phyloP scores from a whole-genome alignment of 768 basidiomycete species.

The Roridomyces roridus region DNA sequence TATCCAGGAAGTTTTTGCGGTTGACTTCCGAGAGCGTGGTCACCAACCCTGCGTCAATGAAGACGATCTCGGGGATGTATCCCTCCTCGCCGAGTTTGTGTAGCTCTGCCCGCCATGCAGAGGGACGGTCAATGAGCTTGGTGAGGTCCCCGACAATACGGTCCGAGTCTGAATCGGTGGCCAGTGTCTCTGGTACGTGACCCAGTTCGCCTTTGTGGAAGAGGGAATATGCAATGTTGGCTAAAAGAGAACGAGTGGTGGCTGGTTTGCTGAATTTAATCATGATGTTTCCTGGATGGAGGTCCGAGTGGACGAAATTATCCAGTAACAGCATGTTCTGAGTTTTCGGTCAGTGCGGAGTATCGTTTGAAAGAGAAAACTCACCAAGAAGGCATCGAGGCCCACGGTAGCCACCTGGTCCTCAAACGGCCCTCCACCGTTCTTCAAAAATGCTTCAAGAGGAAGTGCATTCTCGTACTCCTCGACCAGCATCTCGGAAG shows the following conservation, averaged over 20 bases:
- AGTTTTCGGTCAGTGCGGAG: not conserved
- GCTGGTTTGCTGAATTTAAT: conserved; percentile 94
- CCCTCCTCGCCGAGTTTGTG: conserved; percentile 65
- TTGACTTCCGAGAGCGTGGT: conserved; percentile 86
- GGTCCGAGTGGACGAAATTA: conserved; percentile 94
- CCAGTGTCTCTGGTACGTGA: conserved; percentile 31
- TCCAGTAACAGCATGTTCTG: conserved; percentile 98
- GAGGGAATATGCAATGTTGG: conserved; percentile 61
- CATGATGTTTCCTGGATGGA: conserved; percentile 96
- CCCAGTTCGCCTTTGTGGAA: conserved; percentile 40
- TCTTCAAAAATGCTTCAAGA: conserved; percentile 82
- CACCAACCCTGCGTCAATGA: conserved; percentile 95
- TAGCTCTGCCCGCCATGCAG: conserved; percentile 76
- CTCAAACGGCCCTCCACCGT: conserved; percentile 93
- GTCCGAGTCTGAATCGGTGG: conserved; percentile 59
- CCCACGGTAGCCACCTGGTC: conserved; percentile 90
- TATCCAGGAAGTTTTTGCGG: conserved; percentile 92
- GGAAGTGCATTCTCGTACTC: conserved; percentile 94
- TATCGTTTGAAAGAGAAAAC: conserved; percentile 31
- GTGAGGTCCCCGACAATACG: conserved; percentile 75
- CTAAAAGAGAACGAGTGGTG: conserved; percentile 66
- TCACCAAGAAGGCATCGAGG: conserved; percentile 91
- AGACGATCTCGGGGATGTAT: conserved; percentile 92
- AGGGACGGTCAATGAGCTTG: conserved; percentile 58
- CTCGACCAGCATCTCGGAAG: conserved; percentile 83